Evolutionary conservation across 306 rosid species (phyloP).

Genomic region (Lupinus albus): DNA sequence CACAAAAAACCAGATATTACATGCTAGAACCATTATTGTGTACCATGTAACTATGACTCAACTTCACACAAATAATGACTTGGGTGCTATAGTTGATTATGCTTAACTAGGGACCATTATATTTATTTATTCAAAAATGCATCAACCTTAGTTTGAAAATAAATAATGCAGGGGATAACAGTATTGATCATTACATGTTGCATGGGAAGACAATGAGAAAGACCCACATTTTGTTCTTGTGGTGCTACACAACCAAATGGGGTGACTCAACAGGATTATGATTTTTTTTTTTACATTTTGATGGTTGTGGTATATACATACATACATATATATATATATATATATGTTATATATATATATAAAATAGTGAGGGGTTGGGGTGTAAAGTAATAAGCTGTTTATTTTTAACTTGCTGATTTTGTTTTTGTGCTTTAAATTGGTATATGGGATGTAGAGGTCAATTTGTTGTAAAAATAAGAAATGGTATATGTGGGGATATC

Average conservation of each 20-base stretch:
- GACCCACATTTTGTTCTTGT: conserved; percentile 34
- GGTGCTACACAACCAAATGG: conserved; percentile 38
- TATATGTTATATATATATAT: no score
- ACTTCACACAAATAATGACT: neutral
- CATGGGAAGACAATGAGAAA: conserved; percentile 24
- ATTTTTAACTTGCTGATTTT: conserved; percentile 39
- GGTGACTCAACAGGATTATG: no score
- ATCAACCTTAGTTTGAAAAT: conserved; percentile 58
- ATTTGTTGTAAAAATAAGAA: no score
- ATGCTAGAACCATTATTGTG: no score
- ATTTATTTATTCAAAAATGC: conserved; percentile 6
- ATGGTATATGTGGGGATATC: no score
- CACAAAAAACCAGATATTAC: no score
- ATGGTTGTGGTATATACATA: no score
- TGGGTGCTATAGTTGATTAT: neutral
- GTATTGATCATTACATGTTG: conserved; percentile 25
- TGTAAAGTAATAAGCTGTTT: conserved; percentile 56
- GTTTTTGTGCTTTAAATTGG: conserved; percentile 31
- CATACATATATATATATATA: no score
- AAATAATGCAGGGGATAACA: conserved; percentile 5
- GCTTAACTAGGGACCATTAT: neutral
- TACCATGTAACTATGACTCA: no score
- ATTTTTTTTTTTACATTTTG: no score
- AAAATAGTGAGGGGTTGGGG: conserved; percentile 49
- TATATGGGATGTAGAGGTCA: conserved; percentile 33